These are phyloP conservation scores for Neurospora crassa DNA, from an alignment of 2,329 filamentous ascomycete species.

Conservation along the genomic window DNA sequence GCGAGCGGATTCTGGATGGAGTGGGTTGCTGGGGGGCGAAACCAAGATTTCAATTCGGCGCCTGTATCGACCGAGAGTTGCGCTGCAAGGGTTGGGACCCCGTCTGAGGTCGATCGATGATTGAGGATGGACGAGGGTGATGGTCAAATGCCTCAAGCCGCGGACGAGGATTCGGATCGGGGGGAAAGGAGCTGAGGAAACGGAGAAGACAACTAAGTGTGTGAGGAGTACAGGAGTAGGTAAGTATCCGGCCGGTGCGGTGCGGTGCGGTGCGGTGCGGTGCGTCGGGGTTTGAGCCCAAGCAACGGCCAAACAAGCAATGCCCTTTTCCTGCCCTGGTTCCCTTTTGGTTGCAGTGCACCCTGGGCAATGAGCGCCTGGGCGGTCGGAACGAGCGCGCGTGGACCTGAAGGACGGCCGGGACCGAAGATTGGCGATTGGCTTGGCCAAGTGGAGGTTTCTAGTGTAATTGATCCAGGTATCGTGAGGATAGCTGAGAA, in stretches of 20 bases:
- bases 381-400: not conserved
- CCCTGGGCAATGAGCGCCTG: not conserved
- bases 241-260: not conserved
- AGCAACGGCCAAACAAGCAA: not conserved
- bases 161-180: conserved; percentile 6
- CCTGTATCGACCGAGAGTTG: not conserved
- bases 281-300: not conserved
- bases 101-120: conserved; percentile 3
- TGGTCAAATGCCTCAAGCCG: conserved; percentile 21
- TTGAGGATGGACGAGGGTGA: conserved; percentile 11
- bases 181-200: conserved; percentile 1
- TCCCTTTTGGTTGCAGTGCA: not conserved
- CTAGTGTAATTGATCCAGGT: not conserved
- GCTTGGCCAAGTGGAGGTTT: not conserved
- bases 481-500: not conserved
- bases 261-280: not conserved
- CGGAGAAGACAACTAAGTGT: not conserved
- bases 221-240: not conserved
- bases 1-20: not conserved
- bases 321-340: not conserved
- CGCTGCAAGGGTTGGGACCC: not conserved
- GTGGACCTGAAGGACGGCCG: not conserved
- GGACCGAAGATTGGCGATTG: not conserved
- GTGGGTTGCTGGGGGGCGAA: not conserved
- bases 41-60: not conserved